Conservation (phyloP, 352 stramenopile genomes). For the Phytophthora hibernalis region DNA sequence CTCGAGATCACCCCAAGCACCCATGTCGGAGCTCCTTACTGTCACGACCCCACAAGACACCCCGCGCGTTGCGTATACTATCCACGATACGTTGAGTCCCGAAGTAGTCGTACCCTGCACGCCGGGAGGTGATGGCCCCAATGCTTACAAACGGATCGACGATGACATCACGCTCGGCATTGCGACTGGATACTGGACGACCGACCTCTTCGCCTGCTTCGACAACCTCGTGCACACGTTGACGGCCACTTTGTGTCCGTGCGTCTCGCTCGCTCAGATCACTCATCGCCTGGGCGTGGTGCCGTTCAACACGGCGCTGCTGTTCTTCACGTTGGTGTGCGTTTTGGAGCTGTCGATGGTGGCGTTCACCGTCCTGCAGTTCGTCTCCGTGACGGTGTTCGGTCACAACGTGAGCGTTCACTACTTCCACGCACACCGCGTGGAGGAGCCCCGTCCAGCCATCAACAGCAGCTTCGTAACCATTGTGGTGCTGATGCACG, state of each 20-base stretch:
- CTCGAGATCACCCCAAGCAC: not conserved
- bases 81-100: constrained; percentile 27
- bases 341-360: constrained; percentile 22
- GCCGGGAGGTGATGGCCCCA: constrained; percentile 19
- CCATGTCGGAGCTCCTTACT: constrained; percentile 27
- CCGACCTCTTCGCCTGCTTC: constrained; percentile 53
- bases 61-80: constrained; percentile 22
- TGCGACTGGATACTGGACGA: constrained; percentile 37
- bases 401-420: constrained; percentile 18
- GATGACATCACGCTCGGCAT: constrained; percentile 32
- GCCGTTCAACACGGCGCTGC: constrained; percentile 46
- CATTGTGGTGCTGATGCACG: constrained; percentile 26
- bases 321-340: constrained; percentile 41
- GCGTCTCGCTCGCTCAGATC: constrained; percentile 66
- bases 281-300: constrained; percentile 52
- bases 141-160: constrained; percentile 33
- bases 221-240: constrained; percentile 51
- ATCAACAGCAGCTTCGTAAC: constrained; percentile 31
- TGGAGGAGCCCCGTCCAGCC: constrained; percentile 26
- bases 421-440: constrained; percentile 40
- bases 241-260: constrained; percentile 61
- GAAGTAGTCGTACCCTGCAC: constrained; percentile 24
- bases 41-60: constrained; percentile 26
- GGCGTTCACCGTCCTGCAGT: constrained; percentile 25
- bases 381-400: constrained; percentile 25